phyloP scores from a whole-genome alignment of 176 grass and related monocot species.

The Lolium rigidum region DNA sequence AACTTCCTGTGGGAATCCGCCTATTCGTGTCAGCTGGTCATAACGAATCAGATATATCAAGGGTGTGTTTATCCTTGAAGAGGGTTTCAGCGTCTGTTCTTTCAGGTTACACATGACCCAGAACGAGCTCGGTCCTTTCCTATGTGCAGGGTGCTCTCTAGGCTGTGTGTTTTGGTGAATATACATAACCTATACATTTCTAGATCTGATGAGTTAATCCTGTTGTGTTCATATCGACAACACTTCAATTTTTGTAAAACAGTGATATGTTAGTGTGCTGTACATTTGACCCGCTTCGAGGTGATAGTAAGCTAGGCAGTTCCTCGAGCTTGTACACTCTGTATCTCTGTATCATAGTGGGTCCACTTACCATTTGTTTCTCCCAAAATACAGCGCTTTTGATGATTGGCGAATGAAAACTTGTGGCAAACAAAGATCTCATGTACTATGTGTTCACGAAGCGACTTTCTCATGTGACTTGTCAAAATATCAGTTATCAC shows the following conservation, averaged over 20 bases:
- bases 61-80: conserved; percentile 63
- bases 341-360: not conserved
- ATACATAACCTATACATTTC: conserved; percentile 56
- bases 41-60: conserved; percentile 64
- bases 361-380: not conserved
- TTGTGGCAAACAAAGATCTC: not conserved
- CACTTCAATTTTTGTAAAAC: conserved; percentile 41
- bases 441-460: not conserved
- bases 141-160: not conserved
- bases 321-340: not conserved
- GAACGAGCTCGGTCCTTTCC: not conserved
- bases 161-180: conserved; percentile 45
- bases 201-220: conserved; percentile 41
- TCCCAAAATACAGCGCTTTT: not conserved
- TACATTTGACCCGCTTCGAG: conserved; percentile 24
- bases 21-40: conserved; percentile 75
- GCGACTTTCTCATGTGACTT: not conserved
- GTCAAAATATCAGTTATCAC: too few relatives aligned
- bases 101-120: conserved; percentile 52
- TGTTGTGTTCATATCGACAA: conserved; percentile 38
- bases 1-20: conserved; percentile 73
- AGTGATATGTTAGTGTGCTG: not conserved
- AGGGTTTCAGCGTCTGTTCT: conserved; percentile 67
- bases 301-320: not conserved
- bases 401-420: too few relatives aligned